These are phyloP conservation scores for Myxozyma lipomycoides DNA, from an alignment of 805 yeast species.

Conservation along the genomic window DNA sequence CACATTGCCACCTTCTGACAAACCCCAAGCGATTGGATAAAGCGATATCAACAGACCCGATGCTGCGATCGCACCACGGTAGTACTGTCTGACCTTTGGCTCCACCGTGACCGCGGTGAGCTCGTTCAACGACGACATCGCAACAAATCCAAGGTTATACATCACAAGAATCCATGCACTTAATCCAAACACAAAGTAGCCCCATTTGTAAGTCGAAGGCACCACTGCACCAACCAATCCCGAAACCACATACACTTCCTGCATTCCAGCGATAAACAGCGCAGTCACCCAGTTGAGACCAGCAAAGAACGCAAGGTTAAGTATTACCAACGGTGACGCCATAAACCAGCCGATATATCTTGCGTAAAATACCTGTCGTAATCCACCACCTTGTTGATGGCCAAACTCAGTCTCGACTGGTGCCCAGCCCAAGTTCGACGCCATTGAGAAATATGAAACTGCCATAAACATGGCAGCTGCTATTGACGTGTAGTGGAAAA, in stretches of 20 bases:
- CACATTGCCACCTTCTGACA: constrained; percentile 60
- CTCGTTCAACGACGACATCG: constrained; percentile 3
- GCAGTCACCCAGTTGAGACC: constrained; percentile 36
- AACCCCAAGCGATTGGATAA: constrained; percentile 51
- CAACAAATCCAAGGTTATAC: constrained; percentile 25
- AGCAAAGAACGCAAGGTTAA: constrained; percentile 37
- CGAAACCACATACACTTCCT: constrained; percentile 50
- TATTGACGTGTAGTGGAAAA: constrained; percentile 42
- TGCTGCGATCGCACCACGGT: neutral
- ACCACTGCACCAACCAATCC: constrained; percentile 56
- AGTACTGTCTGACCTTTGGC: constrained; percentile 13
- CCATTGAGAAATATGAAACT: constrained; percentile 52
- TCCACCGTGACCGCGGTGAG: constrained; percentile 19
- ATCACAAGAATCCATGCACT: constrained; percentile 38
- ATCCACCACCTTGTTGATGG: constrained; percentile 42
- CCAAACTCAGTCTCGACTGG: constrained; percentile 46
- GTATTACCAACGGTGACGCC: constrained; percentile 46
- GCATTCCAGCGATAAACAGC: constrained; percentile 37
- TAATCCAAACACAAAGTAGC: constrained; percentile 57
- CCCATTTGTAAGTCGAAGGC: constrained; percentile 60
- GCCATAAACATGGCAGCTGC: constrained; percentile 43
- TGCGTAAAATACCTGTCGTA: constrained; percentile 54
- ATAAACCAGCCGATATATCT: constrained; percentile 57
- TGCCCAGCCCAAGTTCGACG: constrained; percentile 57
- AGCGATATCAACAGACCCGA: constrained; percentile 30